Base-by-base conservation (phyloP, 345 rosid species). In the Draba incana region DNA sequence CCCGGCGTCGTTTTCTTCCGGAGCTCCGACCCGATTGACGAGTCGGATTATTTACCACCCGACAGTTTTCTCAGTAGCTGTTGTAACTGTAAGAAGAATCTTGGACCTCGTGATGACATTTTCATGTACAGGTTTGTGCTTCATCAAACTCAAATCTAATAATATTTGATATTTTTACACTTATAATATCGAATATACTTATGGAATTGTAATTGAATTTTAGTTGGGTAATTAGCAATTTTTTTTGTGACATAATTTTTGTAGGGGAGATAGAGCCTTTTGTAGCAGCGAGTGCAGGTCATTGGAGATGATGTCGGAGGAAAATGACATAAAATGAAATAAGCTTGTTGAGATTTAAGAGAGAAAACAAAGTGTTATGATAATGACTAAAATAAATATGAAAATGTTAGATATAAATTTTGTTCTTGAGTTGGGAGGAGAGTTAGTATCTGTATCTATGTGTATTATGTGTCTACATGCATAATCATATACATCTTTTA, bases 221-320 rank as follows among this genome's bases (percentile, higher is more conserved):
- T 71, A 38, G 3, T 46, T 70, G 62, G 14, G 11, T 62, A 45
- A 51, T 61, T 50, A 47, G 28, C 46, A 10, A 16, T 50, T 23
- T 0, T 3, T 58, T 16, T 47, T 71, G 52, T 58, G 14, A 68
- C 10, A 33, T 31, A 56, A 57, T 71, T 63, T 4, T 35, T 81
- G 23, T 80, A 92, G 97, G 75, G 97, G 97, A 27, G 97, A 88
- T 69, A 90, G 84, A 78, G 92, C 98, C 28, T 92, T 92, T 62
- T 92, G 98, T 88, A 92, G 98, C 80, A 47, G 66, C 20, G 97
- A 88, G 66, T 92, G 98, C 85, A 69, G 97, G 66, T 70, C 83
- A 49, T 75, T 82, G 78, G 88, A 81, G 82, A 92, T 90, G 82
- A 43, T 82, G 83, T 62, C 78, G 4, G 98, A 92, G 6, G 79